Base-by-base conservation (phyloP, 768 basidiomycete species). In the Clitopilus passeckerianus region DNA sequence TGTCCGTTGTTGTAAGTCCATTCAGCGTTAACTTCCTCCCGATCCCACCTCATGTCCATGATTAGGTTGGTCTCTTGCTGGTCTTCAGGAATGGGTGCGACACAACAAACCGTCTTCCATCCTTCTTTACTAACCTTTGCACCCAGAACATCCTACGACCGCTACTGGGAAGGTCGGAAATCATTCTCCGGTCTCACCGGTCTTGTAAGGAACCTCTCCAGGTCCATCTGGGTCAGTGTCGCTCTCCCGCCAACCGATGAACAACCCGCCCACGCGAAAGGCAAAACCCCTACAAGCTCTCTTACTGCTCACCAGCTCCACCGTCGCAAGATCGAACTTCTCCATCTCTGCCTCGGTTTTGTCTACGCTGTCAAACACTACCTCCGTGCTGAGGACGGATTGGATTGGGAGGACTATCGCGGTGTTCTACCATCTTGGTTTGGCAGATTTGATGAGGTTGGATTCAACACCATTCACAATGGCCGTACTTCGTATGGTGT, bases 91-190 rank as follows among this genome's bases (percentile, higher is more conserved):
- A 63, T 66, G 83, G 71, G 23, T 54, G 3, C 55, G 6, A 23
- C 20, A 6, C 30, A 10, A 27, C 24, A 56, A 41, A 5, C 3
- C 12, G 7, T 22, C 12, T 50, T 18, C 46, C n/a, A 50, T 20
- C 22, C 4, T 22, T 7, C 41, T 52, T 34, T 33, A 18, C 34
- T 43, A 35, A 20, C 9, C 7, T 43, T 34, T 35, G 18, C 56
- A 54, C 61, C 63, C 59, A 91, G 87, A 56, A 93, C 90, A 22
- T 92, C 90, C 7, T 94, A 93, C 65, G 90, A 93, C 65, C 86
- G 91, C 34, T 93, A 87, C 66, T 91, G 87, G 80, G 93, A 95
- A 75, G 95, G 94, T 53, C 80, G 95, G 63, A 96, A 91, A 71
- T 84, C 86, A 44, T 95, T 95, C 67, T 86, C 88, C 0, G 65